phyloP scores from a whole-genome alignment of 2,329 filamentous ascomycete genomes.

The Monosporascus sp. region DNA sequence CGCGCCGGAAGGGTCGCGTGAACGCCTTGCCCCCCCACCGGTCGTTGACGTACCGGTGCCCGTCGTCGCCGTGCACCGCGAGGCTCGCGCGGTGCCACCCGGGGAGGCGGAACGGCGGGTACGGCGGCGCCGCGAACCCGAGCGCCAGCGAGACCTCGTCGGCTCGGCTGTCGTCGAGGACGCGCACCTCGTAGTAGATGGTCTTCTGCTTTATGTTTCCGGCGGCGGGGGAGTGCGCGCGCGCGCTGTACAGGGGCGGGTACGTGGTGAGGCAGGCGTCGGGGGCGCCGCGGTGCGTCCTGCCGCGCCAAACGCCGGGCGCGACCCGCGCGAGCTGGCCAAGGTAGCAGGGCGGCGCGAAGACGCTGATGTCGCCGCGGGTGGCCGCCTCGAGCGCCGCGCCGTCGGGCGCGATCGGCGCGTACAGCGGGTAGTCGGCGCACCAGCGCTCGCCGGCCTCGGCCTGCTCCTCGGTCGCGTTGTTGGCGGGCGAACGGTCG shows the following conservation, averaged over 20 bases:
- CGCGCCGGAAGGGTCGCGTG: slow-evolving; percentile 55
- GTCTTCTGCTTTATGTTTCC: slow-evolving; percentile 36
- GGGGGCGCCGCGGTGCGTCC: slow-evolving; percentile 36
- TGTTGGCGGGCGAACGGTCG: slow-evolving; percentile 62
- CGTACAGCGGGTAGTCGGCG: slow-evolving; percentile 50
- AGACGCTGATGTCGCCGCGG: slow-evolving; percentile 48
- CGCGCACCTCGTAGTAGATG: slow-evolving; percentile 68
- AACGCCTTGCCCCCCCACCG: slow-evolving; percentile 68
- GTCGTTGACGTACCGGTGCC: slow-evolving; percentile 71
- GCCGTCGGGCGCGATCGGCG: slow-evolving; percentile 45
- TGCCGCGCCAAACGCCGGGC: slow-evolving; percentile 49
- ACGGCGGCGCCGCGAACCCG: slow-evolving; percentile 69
- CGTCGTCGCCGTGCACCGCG: slow-evolving; percentile 77
- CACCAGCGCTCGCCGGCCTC: slow-evolving; percentile 65
- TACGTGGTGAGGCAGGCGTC: slow-evolving; percentile 65
- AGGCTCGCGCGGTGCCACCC: slow-evolving; percentile 76
- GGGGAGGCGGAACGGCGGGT: slow-evolving; percentile 71
- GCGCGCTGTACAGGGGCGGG: slow-evolving; percentile 63
- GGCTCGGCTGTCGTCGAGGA: slow-evolving; percentile 39
- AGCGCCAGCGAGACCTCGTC: slow-evolving; percentile 53
- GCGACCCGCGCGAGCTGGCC: slow-evolving; percentile 41
- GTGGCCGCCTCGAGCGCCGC: slow-evolving; percentile 43
- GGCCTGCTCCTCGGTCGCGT: slow-evolving; percentile 61
- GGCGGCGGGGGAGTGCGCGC: slow-evolving; percentile 51
- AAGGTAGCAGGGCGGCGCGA: slow-evolving; percentile 44